Conservation (phyloP, 805 yeast genomes). For the Metahyphopichia silvanorum region DNA sequence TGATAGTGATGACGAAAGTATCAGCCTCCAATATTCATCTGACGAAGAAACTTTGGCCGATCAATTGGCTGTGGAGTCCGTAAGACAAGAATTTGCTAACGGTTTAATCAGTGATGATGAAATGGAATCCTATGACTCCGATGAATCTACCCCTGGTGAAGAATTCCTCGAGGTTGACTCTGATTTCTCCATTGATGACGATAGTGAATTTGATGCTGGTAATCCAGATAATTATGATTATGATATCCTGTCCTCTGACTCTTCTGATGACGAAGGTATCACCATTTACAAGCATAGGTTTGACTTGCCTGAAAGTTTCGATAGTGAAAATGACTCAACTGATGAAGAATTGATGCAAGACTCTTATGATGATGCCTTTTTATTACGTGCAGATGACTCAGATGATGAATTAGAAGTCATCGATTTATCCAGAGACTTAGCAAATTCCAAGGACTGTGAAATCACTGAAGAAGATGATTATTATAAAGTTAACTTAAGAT, state of each 20-base stretch:
- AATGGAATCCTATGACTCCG: slow-evolving; percentile 18
- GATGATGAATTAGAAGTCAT: slow-evolving; percentile 31
- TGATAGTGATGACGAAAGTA: slow-evolving; percentile 13
- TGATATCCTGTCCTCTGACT: slow-evolving; percentile 20
- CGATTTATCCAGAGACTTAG: slow-evolving; percentile 40
- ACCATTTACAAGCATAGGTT: slow-evolving; percentile 41
- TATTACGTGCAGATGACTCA: slow-evolving; percentile 26
- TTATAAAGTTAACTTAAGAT: slow-evolving; percentile 38
- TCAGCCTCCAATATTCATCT: slow-evolving; percentile 23
- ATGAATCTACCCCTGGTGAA: slow-evolving; percentile 24
- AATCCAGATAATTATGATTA: slow-evolving; percentile 11
- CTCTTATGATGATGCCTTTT: slow-evolving; percentile 7
- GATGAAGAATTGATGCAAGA: slow-evolving; percentile 33
- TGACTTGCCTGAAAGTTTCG: slow-evolving; percentile 33
- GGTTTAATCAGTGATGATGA: slow-evolving; percentile 28
- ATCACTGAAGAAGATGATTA: slow-evolving; percentile 35
- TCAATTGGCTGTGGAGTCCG: slow-evolving; percentile 32
- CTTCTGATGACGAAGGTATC: slow-evolving; percentile 37
- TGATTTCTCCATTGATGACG: slow-evolving; percentile 14
- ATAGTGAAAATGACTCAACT: slow-evolving; percentile 29
- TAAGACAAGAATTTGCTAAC: slow-evolving; percentile 34
- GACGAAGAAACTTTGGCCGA: slow-evolving; percentile 26
- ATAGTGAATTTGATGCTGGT: slow-evolving; percentile 18
- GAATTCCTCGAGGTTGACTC: slow-evolving; percentile 30
- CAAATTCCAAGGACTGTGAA: slow-evolving; percentile 43